Conservation (phyloP, 1,139 yeast genomes). For the Debaryomyces subglobosus region DNA sequence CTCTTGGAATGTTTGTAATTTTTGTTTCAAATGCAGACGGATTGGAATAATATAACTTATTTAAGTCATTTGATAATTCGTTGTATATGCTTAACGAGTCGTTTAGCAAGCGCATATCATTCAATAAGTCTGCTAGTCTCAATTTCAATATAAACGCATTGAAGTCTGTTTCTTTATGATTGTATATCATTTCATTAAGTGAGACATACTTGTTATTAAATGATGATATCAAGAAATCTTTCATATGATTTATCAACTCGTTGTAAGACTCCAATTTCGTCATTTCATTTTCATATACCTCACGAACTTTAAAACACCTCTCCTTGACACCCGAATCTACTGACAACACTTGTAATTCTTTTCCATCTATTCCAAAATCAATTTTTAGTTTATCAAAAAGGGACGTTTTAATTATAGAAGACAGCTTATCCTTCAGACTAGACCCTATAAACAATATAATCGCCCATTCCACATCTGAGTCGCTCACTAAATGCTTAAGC, state of each 20-base stretch:
- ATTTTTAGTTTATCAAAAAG: slow-evolving; percentile 64
- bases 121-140: slow-evolving; percentile 33
- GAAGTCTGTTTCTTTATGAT: slow-evolving; percentile 24
- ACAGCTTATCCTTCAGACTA: slow-evolving; percentile 46
- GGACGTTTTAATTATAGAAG: slow-evolving; percentile 52
- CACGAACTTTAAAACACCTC: slow-evolving; percentile 45
- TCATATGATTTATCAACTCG: slow-evolving; percentile 47
- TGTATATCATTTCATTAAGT: slow-evolving; percentile 37
- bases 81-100: slow-evolving; percentile 58
- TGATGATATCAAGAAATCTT: slow-evolving; percentile 56
- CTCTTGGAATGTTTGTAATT: slow-evolving; percentile 14
- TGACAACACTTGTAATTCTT: slow-evolving; percentile 28
- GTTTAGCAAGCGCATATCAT: slow-evolving; percentile 56
- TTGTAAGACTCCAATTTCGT: slow-evolving; percentile 55
- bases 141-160: slow-evolving; percentile 21
- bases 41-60: slow-evolving; percentile 22
- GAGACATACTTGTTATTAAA: slow-evolving; percentile 53
- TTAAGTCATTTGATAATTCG: slow-evolving; percentile 33
- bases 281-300: slow-evolving; percentile 35
- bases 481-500: slow-evolving; percentile 56
- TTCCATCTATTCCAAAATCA: slow-evolving; percentile 62
- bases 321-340: slow-evolving; percentile 24
- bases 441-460: slow-evolving; percentile 58
- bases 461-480: slow-evolving; percentile 60
- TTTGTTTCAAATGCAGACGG: slow-evolving; percentile 19